Percentiles rank a stretch among this genome's conserved stretches.
Conservation (phyloP, 1,284 basidiomycete genomes). For the Sporisorium reilianum region DNA sequence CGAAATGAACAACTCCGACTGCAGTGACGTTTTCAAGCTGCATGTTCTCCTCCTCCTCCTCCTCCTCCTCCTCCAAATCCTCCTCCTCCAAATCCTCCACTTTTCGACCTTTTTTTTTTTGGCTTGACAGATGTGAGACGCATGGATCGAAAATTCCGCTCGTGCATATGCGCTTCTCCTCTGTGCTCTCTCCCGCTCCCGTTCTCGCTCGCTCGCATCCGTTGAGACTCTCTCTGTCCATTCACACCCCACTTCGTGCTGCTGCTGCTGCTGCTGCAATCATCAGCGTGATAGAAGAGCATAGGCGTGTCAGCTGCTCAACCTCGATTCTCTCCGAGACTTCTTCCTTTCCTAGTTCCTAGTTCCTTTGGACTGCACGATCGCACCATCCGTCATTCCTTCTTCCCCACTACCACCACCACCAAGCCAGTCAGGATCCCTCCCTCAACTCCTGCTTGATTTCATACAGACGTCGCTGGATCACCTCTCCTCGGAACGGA, state of each 20-base stretch:
- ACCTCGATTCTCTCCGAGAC: neutral
- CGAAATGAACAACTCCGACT: slow-evolving; percentile 2
- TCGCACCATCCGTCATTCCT: neutral
- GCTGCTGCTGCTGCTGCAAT: too few species aligned
- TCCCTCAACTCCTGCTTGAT: neutral
- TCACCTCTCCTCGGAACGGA: too few species aligned
- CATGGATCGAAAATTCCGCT: slow-evolving; percentile 8
- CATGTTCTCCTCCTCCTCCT: too few species aligned
- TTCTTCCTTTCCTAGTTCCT: too few species aligned
- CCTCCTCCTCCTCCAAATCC: too few species aligned
- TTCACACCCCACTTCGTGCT: neutral
- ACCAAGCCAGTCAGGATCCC: neutral
- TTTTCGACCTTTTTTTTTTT: neutral
- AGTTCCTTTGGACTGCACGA: neutral
- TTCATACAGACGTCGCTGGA: neutral
- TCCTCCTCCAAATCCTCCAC: too few species aligned
- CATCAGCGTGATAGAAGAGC: neutral
- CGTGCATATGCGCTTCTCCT: slow-evolving; percentile 10
- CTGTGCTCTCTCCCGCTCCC: too few species aligned
- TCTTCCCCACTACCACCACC: neutral
- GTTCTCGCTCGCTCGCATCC: neutral
- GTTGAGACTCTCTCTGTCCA: neutral
- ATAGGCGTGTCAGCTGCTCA: neutral
- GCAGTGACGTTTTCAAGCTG: too few species aligned
- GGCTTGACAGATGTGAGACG: too few species aligned